Base-by-base conservation (phyloP, 352 stramenopile genomes). In the Phytophthora pini region DNA sequence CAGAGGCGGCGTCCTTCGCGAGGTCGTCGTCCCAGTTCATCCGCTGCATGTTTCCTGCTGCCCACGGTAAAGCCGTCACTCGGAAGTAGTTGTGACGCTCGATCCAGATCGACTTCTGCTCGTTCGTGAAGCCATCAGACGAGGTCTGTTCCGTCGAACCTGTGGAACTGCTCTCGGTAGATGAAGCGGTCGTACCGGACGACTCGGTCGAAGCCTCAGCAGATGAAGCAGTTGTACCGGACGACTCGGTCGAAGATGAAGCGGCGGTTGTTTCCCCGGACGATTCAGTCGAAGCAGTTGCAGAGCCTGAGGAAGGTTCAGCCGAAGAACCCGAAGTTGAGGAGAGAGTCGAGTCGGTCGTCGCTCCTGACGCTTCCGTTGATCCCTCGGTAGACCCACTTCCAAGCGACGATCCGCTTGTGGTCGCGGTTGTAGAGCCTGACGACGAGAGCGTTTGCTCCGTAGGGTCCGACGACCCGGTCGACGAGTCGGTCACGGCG, bases 51-150 rank as follows among this genome's bases (percentile, higher is more conserved):
- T 90, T 83, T 32, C 65, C 70, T 39, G 84, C 78, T 13, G 81
- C 67, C 64, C 76, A 92, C 1, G 84, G 84, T 45, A 92, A 52
- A 43, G 58, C 84, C 15, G 70, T 67, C 66, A 88, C 77, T 38
- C 84, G 78, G 71, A 92, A 92, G 65, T 79, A 92, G 69, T 89
- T 89, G 74, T 89, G 79, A 31, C 81, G 82, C 61, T 92, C 82
- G 48, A 92, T 74, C 80, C 80, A 89, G 24, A 92, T 76, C 53
- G 80, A 70, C 54, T 91, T 79, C 34, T 85, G 74, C 9, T 69
- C 65, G n/a, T 68, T 43, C 8, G 60, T 60, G 52, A 78, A 78
- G 43, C 57, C 61, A 39, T 65, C 60, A 15, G 73, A 70, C 4
- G 60, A 15, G n/a, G 43, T 51, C 45, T 70, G 52, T 47, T 70